Conservation (phyloP, 2,329 filamentous ascomycete genomes). For the Fusarium odoratissimum region DNA sequence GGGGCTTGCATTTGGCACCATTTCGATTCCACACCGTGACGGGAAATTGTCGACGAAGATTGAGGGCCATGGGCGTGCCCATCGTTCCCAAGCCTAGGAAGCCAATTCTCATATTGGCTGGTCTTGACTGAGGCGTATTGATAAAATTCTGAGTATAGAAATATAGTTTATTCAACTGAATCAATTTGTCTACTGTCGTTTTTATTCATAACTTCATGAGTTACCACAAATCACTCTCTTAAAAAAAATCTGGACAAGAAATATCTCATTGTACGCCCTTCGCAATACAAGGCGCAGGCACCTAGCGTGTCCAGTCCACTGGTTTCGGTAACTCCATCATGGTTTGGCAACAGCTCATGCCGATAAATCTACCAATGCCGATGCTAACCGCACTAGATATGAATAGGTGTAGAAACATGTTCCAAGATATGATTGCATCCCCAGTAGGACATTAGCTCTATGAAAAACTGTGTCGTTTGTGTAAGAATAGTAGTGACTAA, state of each 20-base stretch:
- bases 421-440: not conserved
- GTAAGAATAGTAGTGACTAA: rapidly evolving
- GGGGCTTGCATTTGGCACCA: rapidly evolving
- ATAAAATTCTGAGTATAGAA: not conserved
- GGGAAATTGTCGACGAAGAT: not conserved
- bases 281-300: rapidly evolving
- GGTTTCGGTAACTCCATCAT: too few relatives aligned
- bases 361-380: not conserved
- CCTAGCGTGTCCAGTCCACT: too few relatives aligned
- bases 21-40: not conserved
- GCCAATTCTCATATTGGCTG: not conserved
- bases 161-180: rapidly evolving
- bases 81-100: not conserved
- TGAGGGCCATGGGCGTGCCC: not conserved
- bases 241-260: too few relatives aligned
- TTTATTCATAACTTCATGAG: rapidly evolving
- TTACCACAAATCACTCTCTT: rapidly evolving
- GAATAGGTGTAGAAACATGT: too few relatives aligned
- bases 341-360: not conserved
- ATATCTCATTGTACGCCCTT: not conserved
- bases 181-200: rapidly evolving
- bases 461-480: not conserved
- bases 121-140: rapidly evolving
- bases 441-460: too few relatives aligned
- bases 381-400: not conserved